These are phyloP conservation scores for Neurospora sp. DNA, from an alignment of 2,329 filamentous ascomycete species.

Conservation along the genomic window DNA sequence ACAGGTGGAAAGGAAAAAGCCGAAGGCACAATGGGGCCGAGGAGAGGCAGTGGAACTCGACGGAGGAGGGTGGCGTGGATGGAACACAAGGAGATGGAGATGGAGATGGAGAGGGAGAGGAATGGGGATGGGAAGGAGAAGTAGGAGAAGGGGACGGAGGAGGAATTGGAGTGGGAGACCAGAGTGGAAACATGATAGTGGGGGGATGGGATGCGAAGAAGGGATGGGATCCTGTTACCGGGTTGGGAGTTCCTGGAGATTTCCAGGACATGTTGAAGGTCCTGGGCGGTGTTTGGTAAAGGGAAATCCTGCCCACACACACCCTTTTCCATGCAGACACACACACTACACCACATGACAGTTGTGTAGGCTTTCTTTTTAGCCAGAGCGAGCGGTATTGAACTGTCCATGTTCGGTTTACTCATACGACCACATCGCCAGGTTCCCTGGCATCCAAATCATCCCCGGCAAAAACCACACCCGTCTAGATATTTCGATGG, in stretches of 20 bases:
- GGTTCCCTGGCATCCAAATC: neutral
- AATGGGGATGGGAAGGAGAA: neutral
- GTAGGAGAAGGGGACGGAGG: too few species aligned
- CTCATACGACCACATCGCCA: too few species aligned
- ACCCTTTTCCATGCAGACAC: too few species aligned
- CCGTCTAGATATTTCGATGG: neutral
- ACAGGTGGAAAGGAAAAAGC: neutral
- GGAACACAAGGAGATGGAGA: neutral
- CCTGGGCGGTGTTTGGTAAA: neutral
- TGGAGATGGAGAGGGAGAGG: accelerated
- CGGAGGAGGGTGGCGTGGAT: neutral
- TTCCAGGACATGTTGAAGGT: neutral
- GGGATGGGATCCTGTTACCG: neutral
- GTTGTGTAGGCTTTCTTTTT: neutral
- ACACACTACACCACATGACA: too few species aligned
- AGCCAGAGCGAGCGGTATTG: too few species aligned
- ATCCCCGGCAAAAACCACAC: neutral
- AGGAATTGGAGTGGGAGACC: neutral
- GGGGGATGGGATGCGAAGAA: neutral
- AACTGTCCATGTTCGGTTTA: too few species aligned
- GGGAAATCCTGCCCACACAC: neutral
- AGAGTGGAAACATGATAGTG: neutral
- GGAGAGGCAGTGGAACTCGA: neutral
- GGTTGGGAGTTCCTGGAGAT: neutral
- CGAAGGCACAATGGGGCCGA: neutral